Evolutionary conservation across 768 basidiomycete genomes (phyloP), one percentile per base, ranked within the genome.

Genomic region (Cystobasidium onofrii): DNA sequence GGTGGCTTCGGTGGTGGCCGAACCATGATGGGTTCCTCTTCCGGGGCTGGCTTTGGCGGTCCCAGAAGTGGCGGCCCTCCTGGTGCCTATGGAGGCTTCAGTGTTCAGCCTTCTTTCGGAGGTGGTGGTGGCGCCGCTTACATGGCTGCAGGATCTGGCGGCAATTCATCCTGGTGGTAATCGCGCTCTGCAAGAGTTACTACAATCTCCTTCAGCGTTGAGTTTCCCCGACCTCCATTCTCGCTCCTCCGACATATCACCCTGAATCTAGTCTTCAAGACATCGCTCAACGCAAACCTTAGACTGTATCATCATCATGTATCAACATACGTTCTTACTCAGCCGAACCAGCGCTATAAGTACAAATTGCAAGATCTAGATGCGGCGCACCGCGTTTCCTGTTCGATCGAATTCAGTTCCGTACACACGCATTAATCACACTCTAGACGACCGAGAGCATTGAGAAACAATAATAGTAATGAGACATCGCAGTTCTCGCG

Each of bases 1-100:
- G 61, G 60, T 6, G 61, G 73, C 27, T 73, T 73, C 63, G 73
- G 61, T 23, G 62, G 43, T n/a, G 62, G 62, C 29, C 25, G 62
- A 17, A 23, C 44, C 9, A 27, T 50, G 61, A 50, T 18, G 12
- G 73, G 62, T 25, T 57, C 54, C 25, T 55, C 69, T 3, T 63
- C 73, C 20, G 44, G 73, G 1, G 62, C 61, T 1, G 61, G 73
- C 18, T 73, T 73, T 33, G 73, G 63, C 7, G 62, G 41, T 20
- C 23, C 31, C 15, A 12, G 61, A 13, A 43, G 23, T 13, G 72
- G 61, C 4, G 41, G 61, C n/a, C 7, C 25, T 15, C 61, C 41
- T 17, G 73, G 73, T 9, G 34, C 4, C 25, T 36, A 63, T 60
- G 73, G 61, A 9, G 43, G 44, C n/a, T 64, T 64, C 62, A 4